Conservation (phyloP, 441 rosid species). For the Hypseocharis bilobata region DNA sequence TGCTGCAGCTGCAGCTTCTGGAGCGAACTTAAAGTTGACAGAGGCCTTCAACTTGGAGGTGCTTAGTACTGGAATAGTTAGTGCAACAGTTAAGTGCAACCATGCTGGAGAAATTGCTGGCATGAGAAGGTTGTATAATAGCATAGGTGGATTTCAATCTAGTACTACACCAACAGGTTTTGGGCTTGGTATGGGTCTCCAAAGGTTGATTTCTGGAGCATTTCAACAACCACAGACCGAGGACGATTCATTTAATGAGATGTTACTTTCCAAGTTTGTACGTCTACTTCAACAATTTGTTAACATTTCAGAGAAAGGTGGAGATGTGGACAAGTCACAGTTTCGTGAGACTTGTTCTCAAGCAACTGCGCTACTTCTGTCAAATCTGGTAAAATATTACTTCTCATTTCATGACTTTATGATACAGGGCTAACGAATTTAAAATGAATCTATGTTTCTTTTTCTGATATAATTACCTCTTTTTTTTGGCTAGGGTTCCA, state of each 20-base stretch:
- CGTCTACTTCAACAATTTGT: slow-evolving; percentile 92
- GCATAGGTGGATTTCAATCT: slow-evolving; percentile 86
- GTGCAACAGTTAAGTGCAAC: slow-evolving; percentile 91
- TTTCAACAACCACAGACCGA: slow-evolving; percentile 63
- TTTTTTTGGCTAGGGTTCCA: slow-evolving; percentile 45
- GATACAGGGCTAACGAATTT: not conserved
- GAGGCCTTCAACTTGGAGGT: slow-evolving; percentile 92
- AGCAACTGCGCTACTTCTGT: slow-evolving; percentile 84
- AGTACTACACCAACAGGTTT: slow-evolving; percentile 44
- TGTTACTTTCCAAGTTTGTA: slow-evolving; percentile 68
- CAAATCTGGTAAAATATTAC: slow-evolving; percentile 62
- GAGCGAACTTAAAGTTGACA: slow-evolving; percentile 72
- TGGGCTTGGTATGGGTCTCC: slow-evolving; percentile 57
- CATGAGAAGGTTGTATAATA: slow-evolving; percentile 88
- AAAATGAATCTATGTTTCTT: not conserved
- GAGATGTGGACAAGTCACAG: slow-evolving; percentile 70
- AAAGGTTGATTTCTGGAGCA: slow-evolving; percentile 82
- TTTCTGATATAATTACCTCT: slow-evolving; percentile 4
- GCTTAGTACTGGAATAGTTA: slow-evolving; percentile 83
- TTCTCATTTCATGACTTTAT: slow-evolving; percentile 9
- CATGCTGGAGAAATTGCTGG: slow-evolving; percentile 99
- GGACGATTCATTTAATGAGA: slow-evolving; percentile 81
- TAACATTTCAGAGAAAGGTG: slow-evolving; percentile 74
- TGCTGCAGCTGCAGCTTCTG: slow-evolving; percentile 97
- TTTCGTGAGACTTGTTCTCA: slow-evolving; percentile 89